These are phyloP conservation scores for Colletotrichum australisinense DNA, from an alignment of 2,329 filamentous ascomycete genomes.

Conservation along the genomic window DNA sequence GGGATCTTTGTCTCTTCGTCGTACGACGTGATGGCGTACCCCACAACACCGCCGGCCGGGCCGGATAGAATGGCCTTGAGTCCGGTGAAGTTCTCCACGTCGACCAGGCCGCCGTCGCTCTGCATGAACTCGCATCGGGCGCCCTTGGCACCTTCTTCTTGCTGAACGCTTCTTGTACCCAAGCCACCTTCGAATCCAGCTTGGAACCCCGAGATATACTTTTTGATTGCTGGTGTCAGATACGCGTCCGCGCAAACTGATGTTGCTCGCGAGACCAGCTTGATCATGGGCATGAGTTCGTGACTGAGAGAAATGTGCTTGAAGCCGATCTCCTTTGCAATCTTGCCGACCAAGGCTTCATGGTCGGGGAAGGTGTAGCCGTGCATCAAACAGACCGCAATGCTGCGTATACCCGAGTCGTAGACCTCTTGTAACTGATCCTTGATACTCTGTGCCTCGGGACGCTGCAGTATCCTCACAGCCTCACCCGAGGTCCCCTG, in stretches of 20 bases:
- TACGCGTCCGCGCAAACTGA: constrained; percentile 86
- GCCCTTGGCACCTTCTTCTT: constrained; percentile 71
- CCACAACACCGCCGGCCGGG: constrained; percentile 92
- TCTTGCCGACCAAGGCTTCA: constrained; percentile 79
- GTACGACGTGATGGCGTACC: constrained; percentile 92
- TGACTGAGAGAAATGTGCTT: constrained; percentile 84
- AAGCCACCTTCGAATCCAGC: constrained; percentile 84
- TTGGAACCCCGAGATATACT: constrained; percentile 80
- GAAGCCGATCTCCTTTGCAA: constrained; percentile 86
- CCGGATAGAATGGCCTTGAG: constrained; percentile 88
- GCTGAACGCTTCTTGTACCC: constrained; percentile 79
- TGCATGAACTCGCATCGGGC: constrained; percentile 97
- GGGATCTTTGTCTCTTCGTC: constrained; percentile 84
- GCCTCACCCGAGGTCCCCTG: constrained; percentile 76
- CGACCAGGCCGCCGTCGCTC: constrained; percentile 79
- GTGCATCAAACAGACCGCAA: constrained; percentile 93
- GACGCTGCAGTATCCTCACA: constrained; percentile 72
- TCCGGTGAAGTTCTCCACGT: constrained; percentile 85
- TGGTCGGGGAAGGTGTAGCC: constrained; percentile 92
- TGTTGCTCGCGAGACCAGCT: constrained; percentile 79
- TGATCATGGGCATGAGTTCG: constrained; percentile 87
- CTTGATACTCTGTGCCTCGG: constrained; percentile 60
- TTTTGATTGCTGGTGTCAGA: constrained; percentile 81
- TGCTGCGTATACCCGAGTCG: constrained; percentile 78
- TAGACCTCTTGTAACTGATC: constrained; percentile 70